These are phyloP conservation scores for Debaryomyces nepalensis DNA, from an alignment of 1,139 yeast genomes.

Conservation along the genomic window DNA sequence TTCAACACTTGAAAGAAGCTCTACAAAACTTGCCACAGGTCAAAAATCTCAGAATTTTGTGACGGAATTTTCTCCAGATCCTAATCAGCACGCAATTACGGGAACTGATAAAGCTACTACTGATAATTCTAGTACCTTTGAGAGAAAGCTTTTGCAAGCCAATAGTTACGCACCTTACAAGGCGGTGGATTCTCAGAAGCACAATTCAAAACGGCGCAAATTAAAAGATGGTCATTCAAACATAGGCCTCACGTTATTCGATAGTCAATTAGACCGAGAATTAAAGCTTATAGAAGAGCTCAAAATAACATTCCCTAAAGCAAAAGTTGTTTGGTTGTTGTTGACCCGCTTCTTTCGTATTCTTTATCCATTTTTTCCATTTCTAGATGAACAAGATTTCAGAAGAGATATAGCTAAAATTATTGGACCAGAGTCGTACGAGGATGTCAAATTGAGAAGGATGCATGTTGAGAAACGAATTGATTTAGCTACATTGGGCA, in stretches of 20 bases:
- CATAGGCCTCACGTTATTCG: constrained; percentile 22
- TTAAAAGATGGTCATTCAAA: constrained; percentile 8
- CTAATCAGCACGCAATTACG: background rate
- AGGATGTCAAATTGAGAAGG: constrained; percentile 21
- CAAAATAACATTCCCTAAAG: constrained; percentile 32
- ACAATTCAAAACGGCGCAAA: background rate
- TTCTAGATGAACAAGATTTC: constrained; percentile 35
- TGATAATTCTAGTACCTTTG: background rate
- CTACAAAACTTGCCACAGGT: no score
- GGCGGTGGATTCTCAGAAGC: no score
- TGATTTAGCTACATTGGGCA: constrained; percentile 30
- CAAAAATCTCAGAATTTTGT: background rate
- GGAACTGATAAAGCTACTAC: background rate
- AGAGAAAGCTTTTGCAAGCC: background rate
- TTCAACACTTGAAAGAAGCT: no score
- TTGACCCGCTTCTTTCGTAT: constrained; percentile 31
- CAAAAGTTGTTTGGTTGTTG: constrained; percentile 32
- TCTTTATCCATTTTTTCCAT: constrained; percentile 37
- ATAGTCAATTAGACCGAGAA: constrained; percentile 31
- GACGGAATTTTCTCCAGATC: background rate
- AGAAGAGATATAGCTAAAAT: constrained; percentile 24
- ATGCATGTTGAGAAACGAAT: constrained; percentile 22
- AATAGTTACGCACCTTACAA: constrained; percentile 7
- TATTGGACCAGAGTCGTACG: constrained; percentile 32
- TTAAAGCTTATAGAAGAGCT: constrained; percentile 30